Evolutionary conservation across 2,329 filamentous ascomycete genomes (phyloP).

Genomic region (Colletotrichum orbiculare): DNA sequence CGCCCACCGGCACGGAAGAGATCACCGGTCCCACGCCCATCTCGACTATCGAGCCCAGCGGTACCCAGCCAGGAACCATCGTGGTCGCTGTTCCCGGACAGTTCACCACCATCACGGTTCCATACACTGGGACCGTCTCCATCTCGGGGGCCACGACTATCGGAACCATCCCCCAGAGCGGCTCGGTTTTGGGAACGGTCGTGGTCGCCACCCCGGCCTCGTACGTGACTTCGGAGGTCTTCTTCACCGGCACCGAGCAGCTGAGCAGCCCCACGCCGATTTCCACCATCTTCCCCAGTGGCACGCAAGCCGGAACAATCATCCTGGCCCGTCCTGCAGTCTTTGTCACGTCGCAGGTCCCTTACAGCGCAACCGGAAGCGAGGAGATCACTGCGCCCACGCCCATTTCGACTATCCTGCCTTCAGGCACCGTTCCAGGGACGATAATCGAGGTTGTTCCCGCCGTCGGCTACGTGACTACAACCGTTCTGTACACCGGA

Average conservation of each 20-base stretch:
- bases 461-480: background rate
- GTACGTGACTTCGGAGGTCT: conserved; percentile 9
- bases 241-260: conserved; percentile 1
- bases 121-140: background rate
- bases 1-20: background rate
- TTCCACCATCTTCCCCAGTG: conserved; percentile 17
- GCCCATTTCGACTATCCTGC: background rate
- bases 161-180: background rate
- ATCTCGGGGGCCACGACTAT: background rate
- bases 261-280: background rate
- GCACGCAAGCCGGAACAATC: conserved; percentile 23
- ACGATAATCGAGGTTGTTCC: conserved; percentile 4
- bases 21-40: background rate
- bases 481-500: background rate
- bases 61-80: conserved; percentile 1
- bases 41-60: conserved; percentile 1
- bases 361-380: background rate
- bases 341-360: background rate
- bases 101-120: background rate
- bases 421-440: background rate
- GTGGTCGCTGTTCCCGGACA: conserved; percentile 1
- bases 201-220: background rate
- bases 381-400: background rate
- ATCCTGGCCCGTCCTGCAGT: conserved; percentile 2
- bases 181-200: background rate